Conservation (phyloP, 129 eudicot species). For the Chrysanthemum lavandulifolium region DNA sequence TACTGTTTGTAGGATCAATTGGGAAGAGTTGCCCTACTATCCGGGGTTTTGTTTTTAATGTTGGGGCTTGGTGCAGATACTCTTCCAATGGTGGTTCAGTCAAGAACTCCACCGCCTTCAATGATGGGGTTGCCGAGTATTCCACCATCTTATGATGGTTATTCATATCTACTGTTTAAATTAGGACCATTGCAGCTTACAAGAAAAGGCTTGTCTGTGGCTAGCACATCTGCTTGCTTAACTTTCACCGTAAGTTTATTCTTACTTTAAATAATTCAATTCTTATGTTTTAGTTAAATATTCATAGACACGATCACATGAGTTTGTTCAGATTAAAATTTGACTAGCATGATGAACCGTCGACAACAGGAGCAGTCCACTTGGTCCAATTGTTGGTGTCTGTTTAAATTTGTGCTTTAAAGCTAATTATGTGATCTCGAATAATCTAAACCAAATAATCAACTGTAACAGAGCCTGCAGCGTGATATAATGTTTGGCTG, state of each 20-base stretch:
- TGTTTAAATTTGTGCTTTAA: no score
- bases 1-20: conserved; percentile 80
- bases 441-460: no score
- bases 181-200: conserved; percentile 86
- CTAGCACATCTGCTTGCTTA: conserved; percentile 87
- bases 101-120: conserved; percentile 88
- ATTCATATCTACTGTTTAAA: conserved; percentile 71
- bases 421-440: no score
- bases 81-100: conserved; percentile 61
- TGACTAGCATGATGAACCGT: background rate
- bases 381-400: background rate
- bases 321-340: background rate
- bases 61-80: conserved; percentile 87
- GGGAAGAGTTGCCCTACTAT: conserved; percentile 78
- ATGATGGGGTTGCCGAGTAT: conserved; percentile 61
- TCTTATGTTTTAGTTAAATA: background rate
- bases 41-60: conserved; percentile 80
- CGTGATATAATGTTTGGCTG: no score
- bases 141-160: conserved; percentile 74
- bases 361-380: no score
- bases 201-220: conserved; percentile 71
- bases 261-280: background rate
- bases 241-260: conserved; percentile 71
- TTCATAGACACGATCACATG: background rate
- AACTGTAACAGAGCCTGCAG: no score